Base-by-base conservation (phyloP, 78 protist genomes). In the Capsaspora owczarzaki region DNA sequence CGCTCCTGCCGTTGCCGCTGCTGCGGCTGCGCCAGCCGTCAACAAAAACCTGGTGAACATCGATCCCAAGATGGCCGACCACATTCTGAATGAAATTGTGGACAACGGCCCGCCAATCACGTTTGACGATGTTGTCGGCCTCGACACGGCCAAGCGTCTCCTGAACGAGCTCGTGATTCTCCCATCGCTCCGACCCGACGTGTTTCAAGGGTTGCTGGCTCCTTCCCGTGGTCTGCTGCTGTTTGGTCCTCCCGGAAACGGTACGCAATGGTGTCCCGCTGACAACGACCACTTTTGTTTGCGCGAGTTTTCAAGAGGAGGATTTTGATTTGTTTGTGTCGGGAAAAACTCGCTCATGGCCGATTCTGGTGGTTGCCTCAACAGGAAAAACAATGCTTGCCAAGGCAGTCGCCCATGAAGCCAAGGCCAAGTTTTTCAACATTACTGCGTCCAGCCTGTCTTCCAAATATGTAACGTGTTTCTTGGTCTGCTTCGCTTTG, bases 351-450 rank as follows among this genome's bases (percentile, higher is more conserved):
- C 10, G 10, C 56, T 16, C 16, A 16, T 49, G 56, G 10, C 56
- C n/a, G n/a, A 16, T 49, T 56, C 66, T 56, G 66, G 25, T 25
- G 66, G 12, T 56, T 16, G 56, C 56, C 66, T 29, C 66, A 56
- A 78, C 84, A 5, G 86, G 96, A 83, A 85, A 93, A 88, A 93
- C 96, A 27, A 40, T 93, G 89, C 70, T 93, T 16, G 95, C 93
- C 31, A 89, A 89, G 74, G 94, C 69, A 78, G 61, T 91, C 31
- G 93, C 95, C 0, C 25, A 43, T 69, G 81, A 88, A 0, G 83
- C 42, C 0, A 10, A 33, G 31, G 80, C 76, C 29, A 83, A 88
- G 31, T 95, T 95, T 80, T 92, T 95, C 81, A 49, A 43, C 76
- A 85, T 95, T 43, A 61, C 86, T 4, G 90, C 96, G 2, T 38